phyloP scores from a whole-genome alignment of 108 stramenopile genomes.

The Cyclotella sp. region DNA sequence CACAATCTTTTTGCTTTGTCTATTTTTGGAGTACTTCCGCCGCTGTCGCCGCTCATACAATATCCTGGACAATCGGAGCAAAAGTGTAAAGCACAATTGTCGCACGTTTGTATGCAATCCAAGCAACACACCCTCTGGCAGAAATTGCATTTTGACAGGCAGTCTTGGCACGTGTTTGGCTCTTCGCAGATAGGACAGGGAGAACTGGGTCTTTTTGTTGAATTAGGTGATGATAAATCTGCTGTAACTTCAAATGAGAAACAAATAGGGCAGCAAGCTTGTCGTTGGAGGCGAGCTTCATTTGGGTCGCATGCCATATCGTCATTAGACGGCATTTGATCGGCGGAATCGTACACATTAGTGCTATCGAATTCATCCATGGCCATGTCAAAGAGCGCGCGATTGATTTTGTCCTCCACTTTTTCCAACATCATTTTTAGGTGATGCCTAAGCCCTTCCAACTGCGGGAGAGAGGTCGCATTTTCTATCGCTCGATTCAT shows the following conservation, averaged over 20 bases:
- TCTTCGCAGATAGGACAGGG: constrained; percentile 1
- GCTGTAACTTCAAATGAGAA: background rate
- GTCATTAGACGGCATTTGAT: background rate
- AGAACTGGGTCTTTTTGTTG: background rate
- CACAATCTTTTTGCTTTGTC: background rate
- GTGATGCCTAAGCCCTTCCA: constrained; percentile 4
- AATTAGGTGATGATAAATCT: no score
- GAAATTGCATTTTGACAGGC: background rate
- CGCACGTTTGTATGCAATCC: background rate
- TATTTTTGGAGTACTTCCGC: background rate
- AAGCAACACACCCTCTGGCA: constrained; percentile 8
- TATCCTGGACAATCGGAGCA: constrained; percentile 4
- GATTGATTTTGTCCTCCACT: constrained; percentile 14
- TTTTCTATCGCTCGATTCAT: constrained; percentile 6
- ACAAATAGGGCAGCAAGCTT: constrained; percentile 15
- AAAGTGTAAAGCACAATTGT: background rate
- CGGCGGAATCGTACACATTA: background rate
- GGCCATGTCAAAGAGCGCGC: constrained; percentile 8
- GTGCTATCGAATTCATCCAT: constrained; percentile 12
- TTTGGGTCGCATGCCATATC: background rate
- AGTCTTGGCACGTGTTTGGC: background rate
- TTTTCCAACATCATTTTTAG: constrained; percentile 9
- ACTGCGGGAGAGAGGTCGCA: constrained; percentile 10
- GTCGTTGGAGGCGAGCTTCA: background rate
- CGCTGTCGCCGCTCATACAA: background rate